Evolutionary conservation across 495 filamentous ascomycete species (phyloP).

Genomic region (Jackrogersella multiformis): DNA sequence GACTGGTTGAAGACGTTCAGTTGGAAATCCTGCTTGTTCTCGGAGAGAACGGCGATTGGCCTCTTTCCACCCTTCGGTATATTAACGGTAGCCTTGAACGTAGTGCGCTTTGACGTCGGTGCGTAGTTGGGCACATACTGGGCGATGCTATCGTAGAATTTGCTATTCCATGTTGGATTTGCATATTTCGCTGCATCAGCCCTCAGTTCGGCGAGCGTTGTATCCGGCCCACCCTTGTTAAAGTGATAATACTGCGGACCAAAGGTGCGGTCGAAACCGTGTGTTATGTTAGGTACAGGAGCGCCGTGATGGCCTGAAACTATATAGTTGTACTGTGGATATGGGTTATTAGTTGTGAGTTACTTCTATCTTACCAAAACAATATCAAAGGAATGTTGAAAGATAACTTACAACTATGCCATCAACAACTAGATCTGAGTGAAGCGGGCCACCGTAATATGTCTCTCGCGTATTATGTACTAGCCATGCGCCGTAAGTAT

Average conservation of each 20-base stretch:
- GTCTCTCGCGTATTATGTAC: constrained; percentile 69
- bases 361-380: not conserved
- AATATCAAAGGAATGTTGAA: constrained; percentile 13
- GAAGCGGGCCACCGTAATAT: constrained; percentile 65
- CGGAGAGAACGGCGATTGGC: constrained; percentile 61
- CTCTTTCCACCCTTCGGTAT: constrained; percentile 56
- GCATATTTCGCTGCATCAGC: constrained; percentile 57
- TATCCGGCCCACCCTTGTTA: constrained; percentile 56
- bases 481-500: constrained; percentile 64
- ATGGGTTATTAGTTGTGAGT: constrained; percentile 3
- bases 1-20: constrained; percentile 58
- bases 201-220: constrained; percentile 52
- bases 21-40: constrained; percentile 61
- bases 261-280: constrained; percentile 67
- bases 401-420: constrained; percentile 65
- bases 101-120: constrained; percentile 54
- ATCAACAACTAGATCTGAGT: constrained; percentile 66
- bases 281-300: constrained; percentile 65
- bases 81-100: constrained; percentile 53
- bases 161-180: constrained; percentile 58
- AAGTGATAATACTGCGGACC: constrained; percentile 68
- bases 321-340: constrained; percentile 44
- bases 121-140: constrained; percentile 62
- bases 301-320: constrained; percentile 67
- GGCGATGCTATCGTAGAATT: constrained; percentile 65